phyloP scores from a whole-genome alignment of 306 rosid genomes.

The Castanea crenata region DNA sequence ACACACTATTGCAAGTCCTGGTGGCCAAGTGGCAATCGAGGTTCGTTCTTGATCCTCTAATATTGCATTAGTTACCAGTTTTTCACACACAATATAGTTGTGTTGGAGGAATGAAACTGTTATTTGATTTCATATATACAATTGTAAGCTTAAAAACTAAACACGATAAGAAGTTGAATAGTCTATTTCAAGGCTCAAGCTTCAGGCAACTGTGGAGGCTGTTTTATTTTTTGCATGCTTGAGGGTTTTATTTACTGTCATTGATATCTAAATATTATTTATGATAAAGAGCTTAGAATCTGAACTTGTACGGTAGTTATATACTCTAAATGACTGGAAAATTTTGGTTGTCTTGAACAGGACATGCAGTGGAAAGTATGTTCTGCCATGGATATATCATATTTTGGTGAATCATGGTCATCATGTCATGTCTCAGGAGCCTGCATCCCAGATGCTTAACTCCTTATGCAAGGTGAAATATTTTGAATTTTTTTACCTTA shows the following conservation, averaged over 20 bases:
- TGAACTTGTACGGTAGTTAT: not conserved
- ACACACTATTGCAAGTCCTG: constrained; percentile 56
- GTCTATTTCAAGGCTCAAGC: constrained; percentile 1
- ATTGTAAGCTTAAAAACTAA: not conserved
- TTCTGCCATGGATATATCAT: constrained; percentile 83
- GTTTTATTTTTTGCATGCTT: constrained; percentile 2
- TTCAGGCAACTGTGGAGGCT: not conserved
- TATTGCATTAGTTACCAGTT: constrained; percentile 7
- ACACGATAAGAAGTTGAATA: not conserved
- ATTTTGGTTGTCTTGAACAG: constrained; percentile 41
- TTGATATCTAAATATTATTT: not conserved
- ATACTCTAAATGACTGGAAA: not conserved
- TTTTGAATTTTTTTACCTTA: not conserved
- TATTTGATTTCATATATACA: not conserved
- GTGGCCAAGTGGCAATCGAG: constrained; percentile 74
- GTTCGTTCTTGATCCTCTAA: constrained; percentile 37
- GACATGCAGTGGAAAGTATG: constrained; percentile 55
- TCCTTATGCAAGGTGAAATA: constrained; percentile 60
- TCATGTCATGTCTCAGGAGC: constrained; percentile 48
- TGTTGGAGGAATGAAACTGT: not conserved
- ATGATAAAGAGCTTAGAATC: not conserved
- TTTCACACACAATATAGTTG: not conserved
- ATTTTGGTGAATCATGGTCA: constrained; percentile 66
- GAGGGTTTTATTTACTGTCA: not conserved
- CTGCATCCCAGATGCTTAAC: constrained; percentile 41